phyloP scores from a whole-genome alignment of 2,329 filamentous ascomycete genomes.

The Cordyceps fumosorosea region DNA sequence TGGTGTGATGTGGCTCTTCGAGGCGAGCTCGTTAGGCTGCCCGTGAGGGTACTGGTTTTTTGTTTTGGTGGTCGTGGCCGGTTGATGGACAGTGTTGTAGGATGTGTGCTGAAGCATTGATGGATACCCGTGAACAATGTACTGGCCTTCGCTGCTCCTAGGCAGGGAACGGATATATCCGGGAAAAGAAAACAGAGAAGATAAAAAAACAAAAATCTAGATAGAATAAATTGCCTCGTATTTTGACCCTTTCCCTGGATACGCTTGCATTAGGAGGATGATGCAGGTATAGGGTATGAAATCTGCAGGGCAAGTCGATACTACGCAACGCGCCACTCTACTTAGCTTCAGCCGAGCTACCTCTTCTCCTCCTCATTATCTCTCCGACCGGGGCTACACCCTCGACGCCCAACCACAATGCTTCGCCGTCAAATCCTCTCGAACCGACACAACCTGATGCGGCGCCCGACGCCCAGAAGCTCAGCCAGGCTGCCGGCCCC shows the following conservation, averaged over 20 bases:
- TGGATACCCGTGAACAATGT: too few species aligned
- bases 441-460: constrained; percentile 19
- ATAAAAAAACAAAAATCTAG: not conserved
- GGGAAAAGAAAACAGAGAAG: too few species aligned
- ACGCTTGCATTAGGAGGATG: not conserved
- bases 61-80: too few species aligned
- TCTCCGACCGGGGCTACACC: not conserved
- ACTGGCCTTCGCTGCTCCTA: too few species aligned
- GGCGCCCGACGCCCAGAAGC: constrained; percentile 4
- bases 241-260: not conserved
- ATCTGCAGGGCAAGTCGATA: not conserved
- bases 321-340: too few species aligned
- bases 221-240: not conserved
- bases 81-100: too few species aligned
- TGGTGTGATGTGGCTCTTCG: too few species aligned
- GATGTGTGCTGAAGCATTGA: too few species aligned
- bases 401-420: constrained; percentile 18
- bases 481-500: not conserved
- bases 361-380: not conserved
- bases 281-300: constrained; percentile 1
- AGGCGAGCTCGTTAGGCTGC: not conserved
- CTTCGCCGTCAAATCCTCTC: constrained; percentile 18
- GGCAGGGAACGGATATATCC: too few species aligned
- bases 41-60: not conserved
- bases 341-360: too few species aligned